Evolutionary conservation across 1,284 basidiomycete genomes (phyloP).

Genomic region (Ganoderma meredithae): DNA sequence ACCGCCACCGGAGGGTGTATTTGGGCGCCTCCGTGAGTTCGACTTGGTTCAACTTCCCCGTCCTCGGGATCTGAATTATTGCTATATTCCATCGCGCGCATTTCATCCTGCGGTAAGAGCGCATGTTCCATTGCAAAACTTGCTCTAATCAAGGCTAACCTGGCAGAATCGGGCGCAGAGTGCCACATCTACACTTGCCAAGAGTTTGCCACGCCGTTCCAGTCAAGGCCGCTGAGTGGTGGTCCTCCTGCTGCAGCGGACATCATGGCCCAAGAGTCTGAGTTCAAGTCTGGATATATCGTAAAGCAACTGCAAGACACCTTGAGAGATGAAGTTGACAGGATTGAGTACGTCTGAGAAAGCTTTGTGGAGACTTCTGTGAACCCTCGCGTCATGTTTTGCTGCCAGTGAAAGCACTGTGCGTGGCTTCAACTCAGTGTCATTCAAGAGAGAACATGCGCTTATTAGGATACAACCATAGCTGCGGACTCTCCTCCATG

Average conservation of each 20-base stretch:
- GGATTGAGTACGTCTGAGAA: background rate
- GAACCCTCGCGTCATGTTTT: background rate
- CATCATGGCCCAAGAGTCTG: background rate
- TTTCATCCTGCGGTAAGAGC: background rate
- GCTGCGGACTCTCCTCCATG: background rate
- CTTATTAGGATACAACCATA: background rate
- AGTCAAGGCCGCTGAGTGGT: background rate
- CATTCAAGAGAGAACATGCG: background rate
- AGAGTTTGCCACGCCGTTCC: too few species aligned
- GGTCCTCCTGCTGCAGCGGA: background rate
- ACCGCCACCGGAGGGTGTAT: background rate
- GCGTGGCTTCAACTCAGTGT: background rate
- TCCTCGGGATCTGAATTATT: background rate
- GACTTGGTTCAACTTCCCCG: background rate
- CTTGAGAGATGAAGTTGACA: background rate
- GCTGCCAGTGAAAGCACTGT: background rate
- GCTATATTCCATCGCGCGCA: too few species aligned
- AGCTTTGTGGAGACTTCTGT: background rate
- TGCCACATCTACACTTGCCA: too few species aligned
- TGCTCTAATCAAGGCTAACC: background rate
- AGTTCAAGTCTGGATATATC: background rate
- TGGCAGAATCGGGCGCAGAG: background rate
- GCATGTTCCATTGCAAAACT: background rate
- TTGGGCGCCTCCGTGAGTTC: constrained; percentile 1
- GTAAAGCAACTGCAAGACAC: background rate